Percentiles rank a stretch among this genome's conserved stretches.
These are phyloP conservation scores for Parachaetomium inaequale DNA, from an alignment of 495 filamentous ascomycete species.

Conservation along the genomic window DNA sequence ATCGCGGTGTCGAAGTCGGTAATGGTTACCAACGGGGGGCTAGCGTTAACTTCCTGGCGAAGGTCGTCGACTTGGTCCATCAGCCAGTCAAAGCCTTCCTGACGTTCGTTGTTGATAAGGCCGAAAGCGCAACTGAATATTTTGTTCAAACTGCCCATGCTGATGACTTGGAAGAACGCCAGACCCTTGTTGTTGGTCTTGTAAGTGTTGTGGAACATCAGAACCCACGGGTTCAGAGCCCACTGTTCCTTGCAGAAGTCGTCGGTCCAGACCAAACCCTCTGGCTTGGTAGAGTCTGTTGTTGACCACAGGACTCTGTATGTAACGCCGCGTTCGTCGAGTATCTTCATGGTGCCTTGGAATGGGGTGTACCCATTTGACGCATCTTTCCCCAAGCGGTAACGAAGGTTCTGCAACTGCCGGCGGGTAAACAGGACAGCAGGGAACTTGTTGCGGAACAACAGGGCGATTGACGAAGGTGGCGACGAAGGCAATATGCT, in stretches of 20 bases:
- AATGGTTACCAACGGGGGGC: not conserved
- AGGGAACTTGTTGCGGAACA: too few relatives aligned
- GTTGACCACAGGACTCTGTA: too few relatives aligned
- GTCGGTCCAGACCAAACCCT: not conserved
- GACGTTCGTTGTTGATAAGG: not conserved
- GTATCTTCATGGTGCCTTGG: too few relatives aligned
- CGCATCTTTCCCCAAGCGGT: too few relatives aligned
- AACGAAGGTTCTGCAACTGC: too few relatives aligned
- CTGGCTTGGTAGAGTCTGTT: too few relatives aligned
- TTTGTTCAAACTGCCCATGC: not conserved
- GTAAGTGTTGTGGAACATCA: conserved; percentile 4
- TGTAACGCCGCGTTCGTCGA: too few relatives aligned
- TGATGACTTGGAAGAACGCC: conserved; percentile 2
- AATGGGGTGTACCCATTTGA: too few relatives aligned
- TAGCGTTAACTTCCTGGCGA: too few relatives aligned
- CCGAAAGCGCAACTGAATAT: not conserved
- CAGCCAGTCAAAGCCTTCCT: conserved; percentile 8
- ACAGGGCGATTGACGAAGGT: too few relatives aligned
- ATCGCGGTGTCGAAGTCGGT: not conserved
- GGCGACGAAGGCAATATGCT: too few relatives aligned
- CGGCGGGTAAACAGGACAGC: too few relatives aligned
- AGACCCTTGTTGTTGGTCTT: conserved; percentile 9
- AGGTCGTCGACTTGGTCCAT: conserved; percentile 3
- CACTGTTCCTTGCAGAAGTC: not conserved
- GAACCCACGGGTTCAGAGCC: not conserved